Evolutionary conservation across 768 basidiomycete genomes (phyloP).

Genomic region (Boletus sp.): DNA sequence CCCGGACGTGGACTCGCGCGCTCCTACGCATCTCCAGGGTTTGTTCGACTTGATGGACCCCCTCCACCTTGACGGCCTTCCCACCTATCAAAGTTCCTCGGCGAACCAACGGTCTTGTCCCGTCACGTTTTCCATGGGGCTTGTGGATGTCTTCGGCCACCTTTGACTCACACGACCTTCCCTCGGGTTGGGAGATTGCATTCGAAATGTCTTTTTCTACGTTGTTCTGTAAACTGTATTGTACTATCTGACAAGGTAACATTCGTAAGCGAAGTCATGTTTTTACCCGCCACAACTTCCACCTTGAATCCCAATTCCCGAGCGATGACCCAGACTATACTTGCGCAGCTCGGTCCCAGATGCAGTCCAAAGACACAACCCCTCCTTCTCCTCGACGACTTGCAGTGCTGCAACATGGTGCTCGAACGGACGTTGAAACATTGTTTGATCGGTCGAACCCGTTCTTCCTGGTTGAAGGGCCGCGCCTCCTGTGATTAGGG

Average conservation of each 20-base stretch:
- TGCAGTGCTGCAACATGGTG: conserved; percentile 47
- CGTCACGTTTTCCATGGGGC: conserved; percentile 19
- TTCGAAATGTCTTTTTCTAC: background rate
- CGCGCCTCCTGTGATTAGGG: conserved; percentile 49
- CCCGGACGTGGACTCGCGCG: background rate
- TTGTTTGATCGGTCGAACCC: conserved; percentile 10
- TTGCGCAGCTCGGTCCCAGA: conserved; percentile 43
- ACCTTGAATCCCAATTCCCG: background rate
- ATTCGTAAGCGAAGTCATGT: background rate
- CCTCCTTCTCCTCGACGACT: conserved; percentile 40
- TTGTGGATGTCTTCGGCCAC: conserved; percentile 12
- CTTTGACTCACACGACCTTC: background rate
- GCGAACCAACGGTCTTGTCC: conserved; percentile 12
- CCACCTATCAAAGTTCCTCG: background rate
- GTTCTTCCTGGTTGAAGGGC: conserved; percentile 18
- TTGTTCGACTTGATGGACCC: background rate
- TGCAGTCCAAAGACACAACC: conserved; percentile 51
- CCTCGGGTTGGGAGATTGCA: background rate
- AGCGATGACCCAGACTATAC: conserved; percentile 47
- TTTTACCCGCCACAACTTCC: background rate
- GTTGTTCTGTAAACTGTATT: conserved; percentile 15
- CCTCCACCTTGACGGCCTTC: background rate
- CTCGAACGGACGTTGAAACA: conserved; percentile 36
- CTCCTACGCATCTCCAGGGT: background rate
- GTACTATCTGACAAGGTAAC: background rate